Evolutionary conservation across 202 grass and related monocot genomes (phyloP).

Genomic region (Digitaria exilis): DNA sequence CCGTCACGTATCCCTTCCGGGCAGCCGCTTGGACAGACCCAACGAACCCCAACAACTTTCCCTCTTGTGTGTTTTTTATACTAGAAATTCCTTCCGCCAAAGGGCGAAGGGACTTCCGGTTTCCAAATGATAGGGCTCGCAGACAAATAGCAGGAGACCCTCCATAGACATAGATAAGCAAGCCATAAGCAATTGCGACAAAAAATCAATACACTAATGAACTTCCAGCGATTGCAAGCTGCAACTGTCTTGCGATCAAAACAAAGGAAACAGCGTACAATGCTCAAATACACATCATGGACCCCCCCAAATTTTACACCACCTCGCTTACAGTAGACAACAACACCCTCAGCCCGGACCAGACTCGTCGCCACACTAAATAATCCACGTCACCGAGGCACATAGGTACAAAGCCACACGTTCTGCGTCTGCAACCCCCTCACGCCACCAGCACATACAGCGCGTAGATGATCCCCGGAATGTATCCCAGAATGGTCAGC

Average conservation of each 20-base stretch:
- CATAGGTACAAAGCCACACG: neutral
- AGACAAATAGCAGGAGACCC: too few relatives aligned
- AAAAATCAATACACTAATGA: neutral
- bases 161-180: neutral
- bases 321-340: neutral
- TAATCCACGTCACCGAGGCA: neutral
- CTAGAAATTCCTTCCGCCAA: too few relatives aligned
- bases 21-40: too few relatives aligned
- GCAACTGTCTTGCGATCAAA: neutral
- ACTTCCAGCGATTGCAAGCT: neutral
- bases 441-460: conserved; percentile 72
- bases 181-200: neutral
- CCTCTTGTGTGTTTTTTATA: too few relatives aligned
- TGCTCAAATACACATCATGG: neutral
- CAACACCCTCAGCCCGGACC: neutral
- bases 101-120: too few relatives aligned
- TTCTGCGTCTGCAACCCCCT: neutral
- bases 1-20: too few relatives aligned
- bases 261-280: neutral
- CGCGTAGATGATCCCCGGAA: conserved; percentile 85
- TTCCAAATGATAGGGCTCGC: too few relatives aligned
- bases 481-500: conserved; percentile 78
- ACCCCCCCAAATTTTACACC: neutral
- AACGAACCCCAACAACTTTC: too few relatives aligned
- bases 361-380: neutral